These are phyloP conservation scores for Termitomyces eurrhizus DNA, from an alignment of 768 basidiomycete genomes.

Conservation along the genomic window DNA sequence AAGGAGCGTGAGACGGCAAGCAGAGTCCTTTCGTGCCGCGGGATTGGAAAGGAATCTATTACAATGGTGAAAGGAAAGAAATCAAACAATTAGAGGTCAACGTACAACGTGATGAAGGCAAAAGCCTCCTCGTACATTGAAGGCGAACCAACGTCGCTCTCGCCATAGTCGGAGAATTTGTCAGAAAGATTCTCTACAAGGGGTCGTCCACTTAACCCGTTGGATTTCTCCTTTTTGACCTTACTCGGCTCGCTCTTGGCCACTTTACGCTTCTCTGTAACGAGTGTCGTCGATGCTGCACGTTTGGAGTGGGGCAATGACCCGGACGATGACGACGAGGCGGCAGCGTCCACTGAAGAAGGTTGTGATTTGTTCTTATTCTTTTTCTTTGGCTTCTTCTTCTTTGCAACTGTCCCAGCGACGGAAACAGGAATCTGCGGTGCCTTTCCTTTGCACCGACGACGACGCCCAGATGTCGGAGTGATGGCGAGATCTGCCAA, in stretches of 20 bases:
- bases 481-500: constrained; percentile 10
- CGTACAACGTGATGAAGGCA: constrained; percentile 58
- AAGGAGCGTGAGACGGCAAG: constrained; percentile 55
- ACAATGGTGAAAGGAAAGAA: constrained; percentile 1
- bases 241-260: neutral
- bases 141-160: constrained; percentile 23
- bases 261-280: neutral
- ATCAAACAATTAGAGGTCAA: constrained; percentile 17
- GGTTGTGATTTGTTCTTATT: constrained; percentile 15
- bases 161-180: constrained; percentile 32
- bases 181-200: constrained; percentile 53
- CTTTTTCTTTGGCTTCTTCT: constrained; percentile 8
- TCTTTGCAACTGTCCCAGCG: constrained; percentile 1
- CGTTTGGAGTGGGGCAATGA: constrained; percentile 1
- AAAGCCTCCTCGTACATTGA: constrained; percentile 56
- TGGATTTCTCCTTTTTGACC: constrained; percentile 4
- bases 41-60: constrained; percentile 52
- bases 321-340: constrained; percentile 7
- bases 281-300: neutral
- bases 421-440: neutral
- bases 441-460: neutral
- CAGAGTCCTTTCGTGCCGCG: constrained; percentile 34
- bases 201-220: constrained; percentile 32
- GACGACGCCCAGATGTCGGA: neutral
- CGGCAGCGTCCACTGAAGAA: constrained; percentile 5